These are phyloP conservation scores for Ambrosiella xylebori DNA, from an alignment of 2,329 filamentous ascomycete species.

Conservation along the genomic window DNA sequence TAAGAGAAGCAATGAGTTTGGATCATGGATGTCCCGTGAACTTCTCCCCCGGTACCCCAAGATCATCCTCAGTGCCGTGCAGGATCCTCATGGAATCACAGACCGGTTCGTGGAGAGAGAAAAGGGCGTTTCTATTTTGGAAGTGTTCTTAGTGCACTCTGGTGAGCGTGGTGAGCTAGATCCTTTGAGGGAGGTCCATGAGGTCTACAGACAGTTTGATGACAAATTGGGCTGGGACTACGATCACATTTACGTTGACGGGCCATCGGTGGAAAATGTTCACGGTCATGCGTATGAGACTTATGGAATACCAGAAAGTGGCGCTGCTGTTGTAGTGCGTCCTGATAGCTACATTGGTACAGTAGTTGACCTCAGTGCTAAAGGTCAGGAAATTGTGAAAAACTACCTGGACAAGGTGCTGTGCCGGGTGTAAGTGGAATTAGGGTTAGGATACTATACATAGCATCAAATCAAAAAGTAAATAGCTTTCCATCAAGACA, in stretches of 20 bases:
- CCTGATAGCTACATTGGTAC: conserved; percentile 50
- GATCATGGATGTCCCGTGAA: conserved; percentile 23
- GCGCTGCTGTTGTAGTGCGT: conserved; percentile 41
- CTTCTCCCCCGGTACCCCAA: conserved; percentile 26
- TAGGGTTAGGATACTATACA: background rate
- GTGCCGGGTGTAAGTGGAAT: background rate
- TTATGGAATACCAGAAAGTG: conserved; percentile 40
- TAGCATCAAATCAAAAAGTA: background rate
- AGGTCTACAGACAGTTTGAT: conserved; percentile 30
- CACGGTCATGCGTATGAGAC: conserved; percentile 33
- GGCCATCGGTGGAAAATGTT: conserved; percentile 32
- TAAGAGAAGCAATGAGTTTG: conserved; percentile 29
- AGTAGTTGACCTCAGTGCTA: conserved; percentile 28
- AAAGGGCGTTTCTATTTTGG: conserved; percentile 27
- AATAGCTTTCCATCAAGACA: background rate
- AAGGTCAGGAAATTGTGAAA: conserved; percentile 19
- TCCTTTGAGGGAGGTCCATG: conserved; percentile 34
- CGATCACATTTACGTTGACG: conserved; percentile 39
- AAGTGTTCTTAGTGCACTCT: conserved; percentile 44
- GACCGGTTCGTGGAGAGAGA: background rate
- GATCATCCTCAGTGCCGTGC: conserved; percentile 15
- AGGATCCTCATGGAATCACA: conserved; percentile 12
- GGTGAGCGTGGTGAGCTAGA: conserved; percentile 31
- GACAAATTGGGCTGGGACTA: conserved; percentile 36
- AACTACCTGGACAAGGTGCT: conserved; percentile 20